A percentile compares a stretch with the other conserved stretches of the same genome.
phyloP scores from a whole-genome alignment of 1,284 basidiomycete species.

The Pseudozyma sp. region DNA sequence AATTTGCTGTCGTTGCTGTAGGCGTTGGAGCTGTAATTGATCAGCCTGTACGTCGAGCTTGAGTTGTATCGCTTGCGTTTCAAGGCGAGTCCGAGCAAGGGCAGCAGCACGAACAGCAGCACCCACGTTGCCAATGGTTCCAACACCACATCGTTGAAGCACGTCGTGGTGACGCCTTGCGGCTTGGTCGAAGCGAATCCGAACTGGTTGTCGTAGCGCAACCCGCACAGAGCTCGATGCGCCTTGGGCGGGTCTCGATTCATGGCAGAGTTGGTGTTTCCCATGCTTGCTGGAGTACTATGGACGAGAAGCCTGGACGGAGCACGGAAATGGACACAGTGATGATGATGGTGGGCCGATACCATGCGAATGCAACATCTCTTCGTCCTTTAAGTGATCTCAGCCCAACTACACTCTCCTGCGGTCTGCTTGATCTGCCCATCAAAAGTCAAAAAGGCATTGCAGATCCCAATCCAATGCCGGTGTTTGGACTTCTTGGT shows the following conservation, averaged over 20 bases:
- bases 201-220: constrained; percentile 34
- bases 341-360: constrained; percentile 1
- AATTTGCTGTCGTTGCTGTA: constrained; percentile 19
- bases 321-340: no score
- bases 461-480: constrained; percentile 7
- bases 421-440: neutral
- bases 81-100: constrained; percentile 12
- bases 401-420: no score
- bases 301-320: no score
- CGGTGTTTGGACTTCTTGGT: neutral
- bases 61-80: constrained; percentile 13
- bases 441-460: constrained; percentile 1
- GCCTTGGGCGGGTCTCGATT: constrained; percentile 33
- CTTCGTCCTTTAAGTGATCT: neutral
- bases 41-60: constrained; percentile 14
- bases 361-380: neutral
- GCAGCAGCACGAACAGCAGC: constrained; percentile 37
- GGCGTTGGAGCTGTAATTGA: constrained; percentile 23
- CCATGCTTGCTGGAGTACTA: constrained; percentile 1
- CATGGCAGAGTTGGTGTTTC: constrained; percentile 15
- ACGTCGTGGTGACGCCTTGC: constrained; percentile 36
- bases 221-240: constrained; percentile 28
- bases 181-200: constrained; percentile 31
- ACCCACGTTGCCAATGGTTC: constrained; percentile 55
- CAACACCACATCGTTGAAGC: constrained; percentile 57